Evolutionary conservation across 164 flowering plant species (phyloP).

Genomic region (Nymphaea colorata): DNA sequence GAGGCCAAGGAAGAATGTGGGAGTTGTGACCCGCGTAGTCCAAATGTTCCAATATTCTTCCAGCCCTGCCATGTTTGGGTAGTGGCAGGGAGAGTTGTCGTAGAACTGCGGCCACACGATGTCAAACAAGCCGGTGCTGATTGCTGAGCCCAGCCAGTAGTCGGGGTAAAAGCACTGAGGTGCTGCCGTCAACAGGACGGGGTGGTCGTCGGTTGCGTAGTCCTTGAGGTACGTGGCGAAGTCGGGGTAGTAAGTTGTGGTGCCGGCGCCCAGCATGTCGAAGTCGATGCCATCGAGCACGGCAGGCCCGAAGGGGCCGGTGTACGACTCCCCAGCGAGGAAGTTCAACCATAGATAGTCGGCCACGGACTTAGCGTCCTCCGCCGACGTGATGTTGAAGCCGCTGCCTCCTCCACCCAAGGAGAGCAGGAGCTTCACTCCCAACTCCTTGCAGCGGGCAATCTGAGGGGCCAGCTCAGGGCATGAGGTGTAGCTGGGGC

Average conservation of each 20-base stretch:
- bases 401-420: no score
- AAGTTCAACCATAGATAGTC: no score
- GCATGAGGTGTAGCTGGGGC: slow-evolving; percentile 20
- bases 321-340: no score
- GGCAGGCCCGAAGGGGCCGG: no score
- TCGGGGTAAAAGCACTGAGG: slow-evolving; percentile 25
- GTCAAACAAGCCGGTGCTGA: slow-evolving; percentile 17
- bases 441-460: no score
- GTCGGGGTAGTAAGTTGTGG: neutral
- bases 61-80: slow-evolving; percentile 5
- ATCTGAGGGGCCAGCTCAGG: slow-evolving; percentile 15
- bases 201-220: slow-evolving; percentile 3
- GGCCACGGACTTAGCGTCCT: no score
- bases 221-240: slow-evolving; percentile 4
- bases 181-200: slow-evolving; percentile 14
- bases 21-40: slow-evolving; percentile 6
- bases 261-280: neutral
- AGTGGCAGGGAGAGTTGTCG: neutral
- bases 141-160: slow-evolving; percentile 5
- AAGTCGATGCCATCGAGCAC: no score
- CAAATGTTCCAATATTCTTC: slow-evolving; percentile 13
- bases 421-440: no score
- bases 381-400: no score
- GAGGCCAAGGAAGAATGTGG: slow-evolving; percentile 13
- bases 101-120: no score